Evolutionary conservation across 352 stramenopile species (phyloP), one percentile per base, ranked within the genome.

Genomic region (Pythium utonaiense): DNA sequence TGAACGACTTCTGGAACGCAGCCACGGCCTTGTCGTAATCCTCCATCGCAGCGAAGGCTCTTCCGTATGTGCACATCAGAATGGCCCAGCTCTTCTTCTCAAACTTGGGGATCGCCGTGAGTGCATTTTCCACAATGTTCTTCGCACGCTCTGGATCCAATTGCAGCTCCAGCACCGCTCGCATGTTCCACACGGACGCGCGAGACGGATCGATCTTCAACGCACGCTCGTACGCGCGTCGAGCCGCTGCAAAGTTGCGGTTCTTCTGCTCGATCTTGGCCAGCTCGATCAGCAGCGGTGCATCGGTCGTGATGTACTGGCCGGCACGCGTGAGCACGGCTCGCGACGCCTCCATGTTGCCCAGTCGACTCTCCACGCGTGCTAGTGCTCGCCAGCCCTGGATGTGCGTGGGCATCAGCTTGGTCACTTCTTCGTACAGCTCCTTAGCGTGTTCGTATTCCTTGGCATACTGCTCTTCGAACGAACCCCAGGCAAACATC

Each of bases 61-160:
- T 83, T 0, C 82, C 86, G 50, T 93, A 92, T 40, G 86, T 93
- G 67, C 86, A 95, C 73, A 93, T 78, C 16, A 95, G 60, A 63
- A 95, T 89, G 61, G 77, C 83, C 77, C 80, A 89, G 54, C 83
- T 95, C 51, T 80, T 88, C 65, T 89, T 88, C 66, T 95, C 86
- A 58, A 91, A 80, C 22, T 78, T 66, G 14, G 86, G 83, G 56
- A 93, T 71, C 24, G 71, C 66, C 14, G 69, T 77, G 34, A 95
- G 50, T 6, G 86, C 86, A 52, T 61, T 88, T 56, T 95, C 83
- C 33, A 95, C 71, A 38, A 95, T 78, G n/a, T 69, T 86, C 54
- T 81, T 83, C 9, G 83, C 73, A 24, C 81, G 79, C 45, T 86
- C 78, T 1, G 82, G 67, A 53, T 93, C 70, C 21, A 86, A 21